Evolutionary conservation across 495 filamentous ascomycete genomes (phyloP).

Genomic region (Xylaria scruposa): DNA sequence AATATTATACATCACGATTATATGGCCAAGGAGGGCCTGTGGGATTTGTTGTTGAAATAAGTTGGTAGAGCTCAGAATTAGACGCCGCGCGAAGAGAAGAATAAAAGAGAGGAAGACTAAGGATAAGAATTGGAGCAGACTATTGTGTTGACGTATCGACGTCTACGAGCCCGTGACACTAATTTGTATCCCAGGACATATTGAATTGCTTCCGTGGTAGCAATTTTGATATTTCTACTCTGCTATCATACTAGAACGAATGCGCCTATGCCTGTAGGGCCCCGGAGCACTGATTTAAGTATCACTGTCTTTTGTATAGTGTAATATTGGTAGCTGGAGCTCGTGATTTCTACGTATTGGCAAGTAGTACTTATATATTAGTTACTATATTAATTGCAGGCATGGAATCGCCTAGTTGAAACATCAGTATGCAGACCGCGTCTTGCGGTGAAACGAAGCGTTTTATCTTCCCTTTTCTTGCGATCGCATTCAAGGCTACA

Average conservation of each 20-base stretch:
- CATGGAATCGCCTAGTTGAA: not conserved
- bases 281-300: too few species aligned
- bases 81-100: not conserved
- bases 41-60: constrained; percentile 59
- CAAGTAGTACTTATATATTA: not conserved
- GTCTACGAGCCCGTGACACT: not conserved
- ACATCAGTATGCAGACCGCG: not conserved
- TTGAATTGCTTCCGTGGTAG: not conserved
- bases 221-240: not conserved
- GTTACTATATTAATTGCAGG: not conserved
- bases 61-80: not conserved
- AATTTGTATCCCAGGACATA: not conserved
- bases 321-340: not conserved
- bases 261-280: too few species aligned
- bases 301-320: not conserved
- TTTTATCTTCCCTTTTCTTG: not conserved
- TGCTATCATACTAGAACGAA: not conserved
- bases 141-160: not conserved
- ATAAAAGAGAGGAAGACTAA: not conserved
- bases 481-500: not conserved
- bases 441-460: not conserved
- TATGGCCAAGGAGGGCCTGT: constrained; percentile 68
- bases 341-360: too few species aligned
- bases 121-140: not conserved
- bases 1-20: constrained; percentile 91